Percentiles rank a stretch among this genome's conserved stretches.
Conservation (phyloP, 2,329 filamentous ascomycete species). For the Fusarium nanum region DNA sequence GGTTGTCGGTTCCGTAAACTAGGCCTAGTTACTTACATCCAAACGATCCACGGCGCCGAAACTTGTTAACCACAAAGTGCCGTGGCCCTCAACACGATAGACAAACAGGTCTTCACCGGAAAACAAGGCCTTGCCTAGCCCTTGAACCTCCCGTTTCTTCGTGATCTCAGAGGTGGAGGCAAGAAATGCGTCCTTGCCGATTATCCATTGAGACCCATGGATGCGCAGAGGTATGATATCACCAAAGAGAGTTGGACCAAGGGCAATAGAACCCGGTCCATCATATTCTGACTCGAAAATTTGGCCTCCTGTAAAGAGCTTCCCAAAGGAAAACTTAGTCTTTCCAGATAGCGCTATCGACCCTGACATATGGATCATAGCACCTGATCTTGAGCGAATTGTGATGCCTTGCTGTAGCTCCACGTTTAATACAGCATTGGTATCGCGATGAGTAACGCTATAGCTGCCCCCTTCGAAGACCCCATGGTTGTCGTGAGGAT, state of each 20-base stretch:
- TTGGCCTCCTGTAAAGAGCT: not conserved
- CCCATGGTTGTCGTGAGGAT: not conserved
- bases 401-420: not conserved
- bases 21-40: not conserved
- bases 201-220: not conserved
- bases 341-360: not conserved
- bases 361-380: not conserved
- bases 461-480: not conserved
- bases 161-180: not conserved
- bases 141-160: not conserved
- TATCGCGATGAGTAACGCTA: not conserved
- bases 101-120: not conserved
- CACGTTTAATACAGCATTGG: not conserved
- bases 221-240: not conserved
- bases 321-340: not conserved
- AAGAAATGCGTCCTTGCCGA: not conserved
- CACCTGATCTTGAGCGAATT: not conserved
- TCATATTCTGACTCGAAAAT: not conserved
- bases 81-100: not conserved
- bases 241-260: not conserved
- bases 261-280: not conserved
- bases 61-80: not conserved
- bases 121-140: not conserved
- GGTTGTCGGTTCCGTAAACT: not conserved
- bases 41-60: not conserved